Evolutionary conservation across 2,329 filamentous ascomycete genomes (phyloP).

Genomic region (Fusarium fracticaudum): DNA sequence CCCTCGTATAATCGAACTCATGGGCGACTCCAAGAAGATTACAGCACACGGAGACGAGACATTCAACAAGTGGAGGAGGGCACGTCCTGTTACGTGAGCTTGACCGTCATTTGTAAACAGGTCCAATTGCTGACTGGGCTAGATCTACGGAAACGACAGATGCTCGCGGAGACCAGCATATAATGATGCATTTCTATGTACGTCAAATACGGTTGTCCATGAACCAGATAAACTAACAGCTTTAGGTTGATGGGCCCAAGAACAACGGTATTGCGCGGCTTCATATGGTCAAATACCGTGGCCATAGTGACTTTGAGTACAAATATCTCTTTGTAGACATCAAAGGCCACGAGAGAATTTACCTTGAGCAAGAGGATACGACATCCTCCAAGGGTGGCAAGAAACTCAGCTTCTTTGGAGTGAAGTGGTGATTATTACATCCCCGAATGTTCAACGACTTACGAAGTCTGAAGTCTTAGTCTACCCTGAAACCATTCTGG

Average conservation of each 20-base stretch:
- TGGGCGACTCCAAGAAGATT: conserved; percentile 81
- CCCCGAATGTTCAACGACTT: not conserved
- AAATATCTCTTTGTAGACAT: conserved; percentile 83
- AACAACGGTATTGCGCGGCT: conserved; percentile 78
- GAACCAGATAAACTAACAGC: conserved; percentile 1
- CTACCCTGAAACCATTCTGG: too few relatives aligned
- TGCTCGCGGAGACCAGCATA: conserved; percentile 77
- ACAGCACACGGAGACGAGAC: conserved; percentile 84
- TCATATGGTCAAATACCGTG: conserved; percentile 77
- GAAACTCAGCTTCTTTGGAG: conserved; percentile 67
- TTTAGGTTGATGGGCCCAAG: conserved; percentile 77
- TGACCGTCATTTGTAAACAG: not conserved
- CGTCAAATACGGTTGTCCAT: conserved; percentile 39
- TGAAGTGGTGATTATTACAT: conserved; percentile 61
- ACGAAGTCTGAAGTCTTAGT: not conserved
- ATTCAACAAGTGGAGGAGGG: conserved; percentile 80
- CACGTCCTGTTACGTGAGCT: conserved; percentile 67
- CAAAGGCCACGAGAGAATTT: conserved; percentile 72
- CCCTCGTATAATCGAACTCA: conserved; percentile 73
- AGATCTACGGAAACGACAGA: conserved; percentile 77
- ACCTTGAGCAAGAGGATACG: conserved; percentile 69
- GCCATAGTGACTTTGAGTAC: conserved; percentile 77
- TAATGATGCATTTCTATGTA: conserved; percentile 87
- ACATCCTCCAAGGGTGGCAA: conserved; percentile 49
- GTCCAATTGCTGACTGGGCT: conserved; percentile 41